These are phyloP conservation scores for Diaporthe ampelina DNA, from an alignment of 2,329 filamentous ascomycete genomes.

Conservation along the genomic window DNA sequence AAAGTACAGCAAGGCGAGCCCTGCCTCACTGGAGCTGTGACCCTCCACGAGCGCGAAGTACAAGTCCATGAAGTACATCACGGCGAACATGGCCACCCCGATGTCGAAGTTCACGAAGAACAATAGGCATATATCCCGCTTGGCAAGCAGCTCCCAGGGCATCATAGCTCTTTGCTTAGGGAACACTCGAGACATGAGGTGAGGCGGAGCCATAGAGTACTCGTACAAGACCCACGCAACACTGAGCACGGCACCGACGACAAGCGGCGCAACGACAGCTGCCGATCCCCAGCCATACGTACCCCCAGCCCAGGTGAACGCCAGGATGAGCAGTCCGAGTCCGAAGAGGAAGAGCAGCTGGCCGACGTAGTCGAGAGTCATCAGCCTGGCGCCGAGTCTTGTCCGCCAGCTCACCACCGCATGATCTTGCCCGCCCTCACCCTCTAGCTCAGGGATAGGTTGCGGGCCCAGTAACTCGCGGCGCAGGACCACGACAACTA, in stretches of 20 bases:
- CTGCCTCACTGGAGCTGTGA: slow-evolving; percentile 63
- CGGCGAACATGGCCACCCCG: slow-evolving; percentile 67
- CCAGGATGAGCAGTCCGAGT: slow-evolving; percentile 67
- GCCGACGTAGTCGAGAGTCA: slow-evolving; percentile 69
- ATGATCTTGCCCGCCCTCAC: slow-evolving; percentile 45
- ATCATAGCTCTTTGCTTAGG: slow-evolving; percentile 74
- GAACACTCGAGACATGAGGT: slow-evolving; percentile 60
- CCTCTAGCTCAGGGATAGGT: slow-evolving; percentile 59
- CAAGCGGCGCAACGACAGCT: slow-evolving; percentile 63
- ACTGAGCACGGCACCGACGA: slow-evolving; percentile 59
- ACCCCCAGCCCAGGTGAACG: slow-evolving; percentile 67
- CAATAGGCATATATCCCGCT: slow-evolving; percentile 72
- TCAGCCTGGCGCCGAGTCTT: slow-evolving; percentile 60
- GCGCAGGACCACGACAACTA: slow-evolving; percentile 69
- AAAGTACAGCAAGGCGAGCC: slow-evolving; percentile 73
- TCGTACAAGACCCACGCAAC: slow-evolving; percentile 64
- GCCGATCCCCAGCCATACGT: slow-evolving; percentile 65
- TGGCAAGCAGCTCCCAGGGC: slow-evolving; percentile 69
- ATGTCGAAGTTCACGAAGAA: slow-evolving; percentile 72
- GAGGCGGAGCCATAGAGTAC: slow-evolving; percentile 66
- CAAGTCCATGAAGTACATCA: slow-evolving; percentile 76
- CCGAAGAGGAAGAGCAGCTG: slow-evolving; percentile 69
- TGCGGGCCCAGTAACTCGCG: slow-evolving; percentile 70
- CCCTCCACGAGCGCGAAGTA: slow-evolving; percentile 76
- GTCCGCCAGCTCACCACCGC: slow-evolving; percentile 42